These are phyloP conservation scores for Penicillium lividum DNA, from an alignment of 495 filamentous ascomycete species.

Conservation along the genomic window DNA sequence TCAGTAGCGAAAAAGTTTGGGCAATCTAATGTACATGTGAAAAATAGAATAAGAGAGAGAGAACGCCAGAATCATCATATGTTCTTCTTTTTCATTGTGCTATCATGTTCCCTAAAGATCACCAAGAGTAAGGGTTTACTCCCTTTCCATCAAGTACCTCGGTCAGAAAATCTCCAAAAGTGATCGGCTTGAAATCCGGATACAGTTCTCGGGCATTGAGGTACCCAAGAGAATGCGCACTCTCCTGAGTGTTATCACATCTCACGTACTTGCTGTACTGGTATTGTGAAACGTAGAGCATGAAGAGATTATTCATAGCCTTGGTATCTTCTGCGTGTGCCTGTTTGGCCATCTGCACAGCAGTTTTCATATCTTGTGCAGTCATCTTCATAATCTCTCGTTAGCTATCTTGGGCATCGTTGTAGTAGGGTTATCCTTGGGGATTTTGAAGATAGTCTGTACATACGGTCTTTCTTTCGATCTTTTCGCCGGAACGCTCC, in stretches of 20 bases:
- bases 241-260: conserved; percentile 43
- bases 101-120: no score
- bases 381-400: no score
- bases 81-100: no score
- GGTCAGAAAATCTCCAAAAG: conserved; percentile 18
- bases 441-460: background rate
- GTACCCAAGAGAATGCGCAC: conserved; percentile 48
- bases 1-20: no score
- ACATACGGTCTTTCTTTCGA: background rate
- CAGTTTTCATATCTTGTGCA: background rate
- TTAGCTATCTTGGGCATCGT: no score
- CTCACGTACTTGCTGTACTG: conserved; percentile 34
- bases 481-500: conserved; percentile 17
- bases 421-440: no score
- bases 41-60: no score
- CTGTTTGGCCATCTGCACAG: background rate
- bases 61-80: no score
- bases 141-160: conserved; percentile 9
- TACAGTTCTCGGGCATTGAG: conserved; percentile 46
- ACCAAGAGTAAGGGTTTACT: background rate
- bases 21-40: no score
- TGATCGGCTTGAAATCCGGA: conserved; percentile 33
- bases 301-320: background rate
- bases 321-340: background rate
- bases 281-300: conserved; percentile 28